Evolutionary conservation across 2,329 filamentous ascomycete genomes (phyloP).

Genomic region (Monilinia aucupariae): DNA sequence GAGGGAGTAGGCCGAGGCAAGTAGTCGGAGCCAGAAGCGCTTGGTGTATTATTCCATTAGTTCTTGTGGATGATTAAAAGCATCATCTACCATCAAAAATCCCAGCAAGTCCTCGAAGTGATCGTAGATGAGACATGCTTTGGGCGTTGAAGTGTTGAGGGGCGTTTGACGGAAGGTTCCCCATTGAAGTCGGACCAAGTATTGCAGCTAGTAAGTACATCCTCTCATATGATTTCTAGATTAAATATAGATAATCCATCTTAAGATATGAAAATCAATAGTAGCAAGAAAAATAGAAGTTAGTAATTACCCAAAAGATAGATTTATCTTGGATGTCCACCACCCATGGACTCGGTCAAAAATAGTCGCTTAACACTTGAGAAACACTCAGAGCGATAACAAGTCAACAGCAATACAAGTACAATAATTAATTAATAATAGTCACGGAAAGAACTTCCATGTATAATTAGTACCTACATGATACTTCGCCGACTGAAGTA

Average conservation of each 20-base stretch:
- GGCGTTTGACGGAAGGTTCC: neutral
- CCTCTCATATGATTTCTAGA: neutral
- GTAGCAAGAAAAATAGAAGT: neutral
- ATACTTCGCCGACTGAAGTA: neutral
- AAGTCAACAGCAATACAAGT: neutral
- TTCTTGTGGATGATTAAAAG: fast-evolving
- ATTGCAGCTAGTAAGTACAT: no score
- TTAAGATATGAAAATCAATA: neutral
- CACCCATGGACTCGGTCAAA: neutral
- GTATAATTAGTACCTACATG: neutral
- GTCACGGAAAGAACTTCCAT: no score
- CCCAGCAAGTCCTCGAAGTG: fast-evolving
- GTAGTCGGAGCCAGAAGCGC: neutral
- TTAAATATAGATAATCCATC: neutral
- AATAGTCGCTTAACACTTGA: neutral
- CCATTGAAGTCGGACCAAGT: neutral
- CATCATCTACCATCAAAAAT: fast-evolving
- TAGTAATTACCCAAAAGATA: neutral
- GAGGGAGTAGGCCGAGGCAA: neutral
- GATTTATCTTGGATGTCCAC: neutral
- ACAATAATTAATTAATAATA: neutral
- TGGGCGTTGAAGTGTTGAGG: neutral
- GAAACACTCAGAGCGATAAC: no score
- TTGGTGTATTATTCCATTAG: neutral
- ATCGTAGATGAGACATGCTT: neutral